These are phyloP conservation scores for Tulasnella sp. DNA, from an alignment of 768 basidiomycete genomes.

Conservation along the genomic window DNA sequence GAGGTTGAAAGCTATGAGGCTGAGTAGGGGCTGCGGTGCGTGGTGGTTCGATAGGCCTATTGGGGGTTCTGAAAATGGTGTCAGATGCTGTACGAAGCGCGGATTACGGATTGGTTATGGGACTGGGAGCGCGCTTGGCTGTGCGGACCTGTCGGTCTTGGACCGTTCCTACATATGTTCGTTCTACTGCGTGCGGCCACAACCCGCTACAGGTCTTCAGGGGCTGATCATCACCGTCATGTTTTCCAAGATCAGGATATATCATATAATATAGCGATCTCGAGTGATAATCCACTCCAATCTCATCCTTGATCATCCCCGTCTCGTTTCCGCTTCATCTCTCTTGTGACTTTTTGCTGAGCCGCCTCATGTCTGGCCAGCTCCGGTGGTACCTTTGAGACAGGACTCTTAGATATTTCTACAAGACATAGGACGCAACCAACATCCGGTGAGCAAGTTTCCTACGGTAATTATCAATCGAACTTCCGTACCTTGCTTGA, in stretches of 20 bases:
- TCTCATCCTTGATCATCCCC: slow-evolving; percentile 48
- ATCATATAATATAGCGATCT: too few species aligned
- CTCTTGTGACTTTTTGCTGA: slow-evolving; percentile 78
- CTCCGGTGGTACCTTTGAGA: slow-evolving; percentile 79
- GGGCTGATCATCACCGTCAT: too few species aligned
- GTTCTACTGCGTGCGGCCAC: not conserved
- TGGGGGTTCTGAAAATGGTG: not conserved
- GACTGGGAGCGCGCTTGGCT: slow-evolving; percentile 1
- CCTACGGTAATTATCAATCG: not conserved
- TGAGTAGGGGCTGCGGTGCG: too few species aligned
- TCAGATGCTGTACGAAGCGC: not conserved
- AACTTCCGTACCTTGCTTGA: slow-evolving; percentile 64
- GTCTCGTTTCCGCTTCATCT: slow-evolving; percentile 92
- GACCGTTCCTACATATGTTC: not conserved
- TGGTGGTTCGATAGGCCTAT: not conserved
- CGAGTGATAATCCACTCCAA: not conserved
- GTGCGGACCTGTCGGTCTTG: not conserved
- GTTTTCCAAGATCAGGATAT: too few species aligned
- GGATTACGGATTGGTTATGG: not conserved
- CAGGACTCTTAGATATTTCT: slow-evolving; percentile 92
- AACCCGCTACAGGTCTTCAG: not conserved
- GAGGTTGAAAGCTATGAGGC: too few species aligned
- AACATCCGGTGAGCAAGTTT: not conserved
- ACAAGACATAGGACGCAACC: slow-evolving; percentile 4
- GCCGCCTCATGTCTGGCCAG: slow-evolving; percentile 86